These are phyloP conservation scores for Inonotus hispidus DNA, from an alignment of 1,284 basidiomycete genomes.

Conservation along the genomic window DNA sequence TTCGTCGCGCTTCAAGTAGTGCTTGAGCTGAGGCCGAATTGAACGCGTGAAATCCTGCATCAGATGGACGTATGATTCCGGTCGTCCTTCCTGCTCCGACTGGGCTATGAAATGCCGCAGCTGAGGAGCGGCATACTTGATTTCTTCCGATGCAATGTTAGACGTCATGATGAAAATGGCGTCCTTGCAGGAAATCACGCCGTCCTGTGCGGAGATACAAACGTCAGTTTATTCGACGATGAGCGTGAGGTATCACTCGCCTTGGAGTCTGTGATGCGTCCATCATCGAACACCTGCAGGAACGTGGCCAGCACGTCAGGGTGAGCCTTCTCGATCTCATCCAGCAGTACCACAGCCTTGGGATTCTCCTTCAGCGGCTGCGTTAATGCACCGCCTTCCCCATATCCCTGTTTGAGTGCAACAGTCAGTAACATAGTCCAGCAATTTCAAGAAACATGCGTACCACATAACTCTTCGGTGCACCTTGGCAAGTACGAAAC, in stretches of 20 bases:
- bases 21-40: slow-evolving; percentile 12
- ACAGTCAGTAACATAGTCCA: neutral
- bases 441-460: neutral
- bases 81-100: slow-evolving; percentile 8
- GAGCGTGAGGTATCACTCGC: neutral
- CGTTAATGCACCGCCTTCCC: slow-evolving; percentile 9
- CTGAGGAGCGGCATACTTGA: slow-evolving; percentile 3
- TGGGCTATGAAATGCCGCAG: slow-evolving; percentile 4
- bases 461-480: slow-evolving; percentile 16
- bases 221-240: neutral
- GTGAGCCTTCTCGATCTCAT: slow-evolving; percentile 15
- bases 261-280: slow-evolving; percentile 15
- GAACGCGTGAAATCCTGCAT: slow-evolving; percentile 9
- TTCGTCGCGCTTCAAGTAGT: slow-evolving; percentile 9
- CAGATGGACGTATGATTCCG: slow-evolving; percentile 8
- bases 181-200: slow-evolving; percentile 14
- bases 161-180: slow-evolving; percentile 18
- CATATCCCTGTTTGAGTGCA: slow-evolving; percentile 10
- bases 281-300: slow-evolving; percentile 16
- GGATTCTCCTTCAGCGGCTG: slow-evolving; percentile 9
- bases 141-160: slow-evolving; percentile 11
- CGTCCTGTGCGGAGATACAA: neutral
- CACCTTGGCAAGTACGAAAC: neutral
- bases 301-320: slow-evolving; percentile 15
- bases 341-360: slow-evolving; percentile 11